Evolutionary conservation across 148 eudicot genomes (phyloP), one percentile per base, ranked within the genome.

Genomic region (Salicornia ramosissima): DNA sequence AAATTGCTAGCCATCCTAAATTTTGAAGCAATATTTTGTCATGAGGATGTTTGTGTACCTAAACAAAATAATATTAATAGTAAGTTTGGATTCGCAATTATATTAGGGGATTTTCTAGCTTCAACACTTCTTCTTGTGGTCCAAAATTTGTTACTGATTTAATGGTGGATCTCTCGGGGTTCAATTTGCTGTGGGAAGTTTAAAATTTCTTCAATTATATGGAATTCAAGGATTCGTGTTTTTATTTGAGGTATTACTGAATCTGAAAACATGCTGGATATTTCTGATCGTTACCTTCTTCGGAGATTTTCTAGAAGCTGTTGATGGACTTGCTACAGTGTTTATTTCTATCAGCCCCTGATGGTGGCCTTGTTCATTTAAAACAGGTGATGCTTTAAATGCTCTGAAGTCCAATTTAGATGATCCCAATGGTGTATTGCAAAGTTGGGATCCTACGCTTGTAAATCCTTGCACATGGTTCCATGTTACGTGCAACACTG

Each of bases 391-490:
- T 84, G 96, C 96, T 21, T 82, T 92, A 80, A 72, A 75, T 76
- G 83, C 89, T 1, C 77, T 89, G 67, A 86, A 80, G 81, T 65
- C 42, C 22, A 81, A 69, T 55, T 83, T 89, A 73, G 70, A 70
- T 49, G 97, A 89, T 84, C 89, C 96, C 56, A 87, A 84, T 78
- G 84, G 84, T 59, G 88, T 86, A 59, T 68, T 92, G 46, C 86
- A 86, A 75, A 89, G 86, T 68, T 92, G 97, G 97, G 96, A 84
- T 86, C 60, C 89, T 34, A 86, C 92, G 50, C 87, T 81, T 75
- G 90, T 82, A 62, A 87, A 84, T 83, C 97, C 97, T 29, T 91
- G 97, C 74, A 79, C 88, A 28, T 91, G 97, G 97, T 86, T 84
- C 72, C 90, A 89, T 52, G 89, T 91, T 55, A 86, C 95, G 5